Base-by-base conservation (phyloP, 2,329 filamentous ascomycete genomes). In the Hymenoscyphus fraxineus region DNA sequence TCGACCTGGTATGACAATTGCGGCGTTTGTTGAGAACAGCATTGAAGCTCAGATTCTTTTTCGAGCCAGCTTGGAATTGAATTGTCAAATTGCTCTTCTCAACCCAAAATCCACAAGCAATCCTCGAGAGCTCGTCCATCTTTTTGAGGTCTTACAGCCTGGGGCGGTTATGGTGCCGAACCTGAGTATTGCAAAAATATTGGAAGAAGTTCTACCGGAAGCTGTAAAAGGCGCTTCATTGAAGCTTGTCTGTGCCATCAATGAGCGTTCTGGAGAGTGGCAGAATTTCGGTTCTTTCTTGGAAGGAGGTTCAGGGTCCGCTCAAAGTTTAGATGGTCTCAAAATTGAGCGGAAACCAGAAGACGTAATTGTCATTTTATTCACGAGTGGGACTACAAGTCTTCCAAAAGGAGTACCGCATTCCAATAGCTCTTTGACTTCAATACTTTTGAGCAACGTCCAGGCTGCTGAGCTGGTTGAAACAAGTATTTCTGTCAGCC, bases 281-380 rank as follows among this genome's bases (percentile, higher is more conserved):
- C 5, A 1, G 3, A 38, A 58, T 32, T n/a, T 58, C 31, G 55
- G 55, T 32, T 7, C 3, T 31, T 58, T 58, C 22, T n/a, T 32
- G 55, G 27, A 58, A 38, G 27, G 6, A 38, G 16, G 55, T n/a
- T 35, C 27, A 38, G 55, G 32, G 10, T 35, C 47, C 4, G 27
- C n/a, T 31, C 7, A 19, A 22, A 31, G n/a, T 19, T 3, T 54
- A n/a, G 51, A 55, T 6, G 22, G 31, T 6, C 22, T 61, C 15
- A 47, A 44, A 9, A 38, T 66, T n/a, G 15, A 56, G 19, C 55
- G 64, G 27, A 64, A 63, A 47, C 32, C 47, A 16, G 75, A 84
- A 65, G 93, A 97, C 59, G 86, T 89, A 1, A 88, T 94, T 70
- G 97, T 97, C 74, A 96, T 98, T 67, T 93, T 97, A 76, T 97